Evolutionary conservation across 176 grass and related monocot genomes (phyloP).

Genomic region (Panicum miliaceum): DNA sequence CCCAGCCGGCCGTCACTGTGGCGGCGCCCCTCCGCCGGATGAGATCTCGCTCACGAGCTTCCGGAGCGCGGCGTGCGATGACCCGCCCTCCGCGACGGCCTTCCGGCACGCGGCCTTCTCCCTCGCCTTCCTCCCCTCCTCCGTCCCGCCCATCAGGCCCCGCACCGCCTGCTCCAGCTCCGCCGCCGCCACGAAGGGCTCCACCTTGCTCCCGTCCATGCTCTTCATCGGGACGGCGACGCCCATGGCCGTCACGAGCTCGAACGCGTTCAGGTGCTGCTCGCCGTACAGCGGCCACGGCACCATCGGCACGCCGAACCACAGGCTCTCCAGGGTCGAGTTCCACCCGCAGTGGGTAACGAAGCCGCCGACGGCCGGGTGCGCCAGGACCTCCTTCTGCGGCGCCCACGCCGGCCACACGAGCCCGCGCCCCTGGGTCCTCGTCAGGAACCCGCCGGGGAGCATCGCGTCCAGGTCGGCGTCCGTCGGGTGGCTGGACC

Average conservation of each 20-base stretch:
- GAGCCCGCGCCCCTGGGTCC: conserved; percentile 22
- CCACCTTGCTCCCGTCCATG: background rate
- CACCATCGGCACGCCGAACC: conserved; percentile 50
- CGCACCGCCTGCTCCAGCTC: conserved; percentile 43
- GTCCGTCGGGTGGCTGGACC: background rate
- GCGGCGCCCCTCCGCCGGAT: background rate
- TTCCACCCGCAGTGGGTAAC: conserved; percentile 71
- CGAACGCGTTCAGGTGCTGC: conserved; percentile 64
- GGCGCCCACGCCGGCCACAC: conserved; percentile 56
- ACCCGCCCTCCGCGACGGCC: conserved; percentile 38
- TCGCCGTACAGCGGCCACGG: conserved; percentile 54
- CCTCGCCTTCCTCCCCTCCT: conserved; percentile 29
- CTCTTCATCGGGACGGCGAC: conserved; percentile 45
- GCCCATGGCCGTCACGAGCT: conserved; percentile 34
- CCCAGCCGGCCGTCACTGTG: background rate
- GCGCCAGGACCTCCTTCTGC: conserved; percentile 49
- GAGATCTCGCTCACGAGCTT: conserved; percentile 5
- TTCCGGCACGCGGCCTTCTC: conserved; percentile 41
- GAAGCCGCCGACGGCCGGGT: conserved; percentile 46
- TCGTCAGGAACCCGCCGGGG: conserved; percentile 31
- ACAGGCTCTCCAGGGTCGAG: conserved; percentile 61
- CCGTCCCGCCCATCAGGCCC: conserved; percentile 42
- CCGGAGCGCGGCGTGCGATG: conserved; percentile 15
- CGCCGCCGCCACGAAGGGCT: conserved; percentile 14
- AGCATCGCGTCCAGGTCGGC: conserved; percentile 31